Percentiles rank a stretch among this genome's conserved stretches.
phyloP scores from a whole-genome alignment of 139 green algal genomes.

The Astrephomene gubernaculifera region DNA sequence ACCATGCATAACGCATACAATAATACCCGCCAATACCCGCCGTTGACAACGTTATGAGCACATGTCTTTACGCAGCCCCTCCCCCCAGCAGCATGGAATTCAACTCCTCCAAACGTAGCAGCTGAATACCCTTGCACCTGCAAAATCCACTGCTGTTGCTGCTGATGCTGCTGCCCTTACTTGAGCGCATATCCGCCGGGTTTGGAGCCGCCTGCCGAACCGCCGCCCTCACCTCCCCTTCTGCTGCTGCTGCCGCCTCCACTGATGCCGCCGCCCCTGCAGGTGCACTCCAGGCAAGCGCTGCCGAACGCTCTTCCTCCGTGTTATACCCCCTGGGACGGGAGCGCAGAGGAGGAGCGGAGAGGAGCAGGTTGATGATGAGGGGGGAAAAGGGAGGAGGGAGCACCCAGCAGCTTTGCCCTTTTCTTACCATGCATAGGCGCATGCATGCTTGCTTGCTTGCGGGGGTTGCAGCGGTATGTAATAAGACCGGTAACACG shows the following conservation, averaged over 20 bases:
- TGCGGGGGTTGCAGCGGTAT: neutral
- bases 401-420: neutral
- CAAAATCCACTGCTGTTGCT: no score
- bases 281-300: no score
- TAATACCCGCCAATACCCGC: neutral
- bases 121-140: no score
- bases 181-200: no score
- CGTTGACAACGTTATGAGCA: neutral
- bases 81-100: constrained; percentile 63
- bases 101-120: constrained; percentile 61
- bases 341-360: neutral
- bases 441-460: neutral
- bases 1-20: neutral
- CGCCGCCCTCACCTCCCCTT: constrained; percentile 40
- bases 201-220: no score
- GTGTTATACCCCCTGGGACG: constrained; percentile 69
- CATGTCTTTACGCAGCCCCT: no score
- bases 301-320: constrained; percentile 51
- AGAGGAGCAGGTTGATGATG: neutral
- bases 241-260: no score
- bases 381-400: neutral
- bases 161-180: no score
- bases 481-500: neutral
- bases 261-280: no score
- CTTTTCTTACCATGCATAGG: no score